phyloP scores from a whole-genome alignment of 768 basidiomycete genomes.

The Naganishia friedmannii region DNA sequence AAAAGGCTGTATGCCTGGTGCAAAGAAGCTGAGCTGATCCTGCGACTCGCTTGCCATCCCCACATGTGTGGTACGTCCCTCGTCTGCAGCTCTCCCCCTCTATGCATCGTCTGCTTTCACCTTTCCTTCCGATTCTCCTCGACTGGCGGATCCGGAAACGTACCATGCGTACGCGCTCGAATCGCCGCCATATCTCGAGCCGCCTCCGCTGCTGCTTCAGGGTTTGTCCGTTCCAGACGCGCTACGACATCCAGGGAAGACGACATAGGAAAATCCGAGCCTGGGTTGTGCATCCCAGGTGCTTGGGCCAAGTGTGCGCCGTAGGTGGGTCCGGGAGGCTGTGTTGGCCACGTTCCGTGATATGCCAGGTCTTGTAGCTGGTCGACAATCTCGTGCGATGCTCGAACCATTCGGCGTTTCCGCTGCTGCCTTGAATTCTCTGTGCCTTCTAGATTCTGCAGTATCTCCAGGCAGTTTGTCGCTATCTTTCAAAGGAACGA shows the following conservation, averaged over 20 bases:
- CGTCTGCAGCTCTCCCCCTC: no score
- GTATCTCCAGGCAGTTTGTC: not conserved
- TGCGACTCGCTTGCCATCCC: no score
- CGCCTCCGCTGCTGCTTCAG: conserved; percentile 13
- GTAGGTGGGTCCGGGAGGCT: not conserved
- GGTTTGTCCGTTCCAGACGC: conserved; percentile 9
- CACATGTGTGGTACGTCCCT: no score
- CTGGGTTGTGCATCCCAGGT: not conserved
- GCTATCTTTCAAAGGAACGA: not conserved
- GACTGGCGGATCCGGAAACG: not conserved
- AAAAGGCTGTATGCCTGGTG: not conserved
- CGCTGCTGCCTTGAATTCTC: conserved; percentile 2
- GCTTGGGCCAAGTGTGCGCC: not conserved
- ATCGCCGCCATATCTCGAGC: conserved; percentile 18
- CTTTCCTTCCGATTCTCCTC: not conserved
- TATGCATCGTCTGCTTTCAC: not conserved
- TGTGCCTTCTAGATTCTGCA: conserved; percentile 5
- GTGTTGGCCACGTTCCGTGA: not conserved
- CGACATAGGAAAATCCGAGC: not conserved
- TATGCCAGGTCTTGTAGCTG: conserved; percentile 1
- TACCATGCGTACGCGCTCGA: conserved; percentile 15
- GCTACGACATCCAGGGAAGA: not conserved
- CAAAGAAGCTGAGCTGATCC: not conserved
- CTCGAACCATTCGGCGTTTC: not conserved
- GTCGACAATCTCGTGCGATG: conserved; percentile 3